Evolutionary conservation across 805 yeast genomes (phyloP).

Genomic region (Saccharomyces kudriavzevii): DNA sequence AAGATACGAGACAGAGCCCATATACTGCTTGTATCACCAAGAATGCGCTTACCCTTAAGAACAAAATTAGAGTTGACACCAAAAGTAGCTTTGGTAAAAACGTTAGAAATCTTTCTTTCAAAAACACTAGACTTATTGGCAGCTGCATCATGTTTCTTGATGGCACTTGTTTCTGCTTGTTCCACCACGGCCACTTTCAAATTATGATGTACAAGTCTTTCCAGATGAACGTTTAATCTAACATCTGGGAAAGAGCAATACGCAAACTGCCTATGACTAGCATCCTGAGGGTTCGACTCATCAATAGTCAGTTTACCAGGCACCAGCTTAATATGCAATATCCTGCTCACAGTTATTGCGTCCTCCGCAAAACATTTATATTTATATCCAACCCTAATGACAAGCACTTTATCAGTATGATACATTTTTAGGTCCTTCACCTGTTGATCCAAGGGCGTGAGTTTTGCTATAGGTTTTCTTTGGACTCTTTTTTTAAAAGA

Average conservation of each 20-base stretch:
- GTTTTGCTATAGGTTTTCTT: constrained; percentile 6
- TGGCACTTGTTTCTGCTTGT: constrained; percentile 74
- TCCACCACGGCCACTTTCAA: constrained; percentile 79
- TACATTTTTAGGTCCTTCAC: constrained; percentile 53
- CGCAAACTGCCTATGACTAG: constrained; percentile 52
- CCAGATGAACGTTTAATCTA: constrained; percentile 66
- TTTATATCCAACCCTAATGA: constrained; percentile 88
- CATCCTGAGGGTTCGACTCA: constrained; percentile 42
- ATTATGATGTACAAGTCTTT: constrained; percentile 62
- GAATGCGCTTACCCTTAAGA: constrained; percentile 33
- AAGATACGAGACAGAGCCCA: constrained; percentile 16
- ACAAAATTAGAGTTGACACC: constrained; percentile 39
- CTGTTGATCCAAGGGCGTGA: constrained; percentile 80
- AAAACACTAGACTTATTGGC: constrained; percentile 52
- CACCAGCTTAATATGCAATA: constrained; percentile 61
- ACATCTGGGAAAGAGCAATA: constrained; percentile 80
- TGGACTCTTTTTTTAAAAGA: constrained; percentile 1
- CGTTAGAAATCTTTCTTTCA: constrained; percentile 56
- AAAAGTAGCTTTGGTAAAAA: constrained; percentile 79
- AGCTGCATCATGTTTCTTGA: constrained; percentile 39
- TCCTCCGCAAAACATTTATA: constrained; percentile 82
- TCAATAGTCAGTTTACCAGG: constrained; percentile 58
- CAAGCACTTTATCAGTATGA: constrained; percentile 60
- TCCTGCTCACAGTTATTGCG: constrained; percentile 59
- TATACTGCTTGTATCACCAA: constrained; percentile 25